These are phyloP conservation scores for Pyrenophora graminea DNA, from an alignment of 2,329 filamentous ascomycete species.

Conservation along the genomic window DNA sequence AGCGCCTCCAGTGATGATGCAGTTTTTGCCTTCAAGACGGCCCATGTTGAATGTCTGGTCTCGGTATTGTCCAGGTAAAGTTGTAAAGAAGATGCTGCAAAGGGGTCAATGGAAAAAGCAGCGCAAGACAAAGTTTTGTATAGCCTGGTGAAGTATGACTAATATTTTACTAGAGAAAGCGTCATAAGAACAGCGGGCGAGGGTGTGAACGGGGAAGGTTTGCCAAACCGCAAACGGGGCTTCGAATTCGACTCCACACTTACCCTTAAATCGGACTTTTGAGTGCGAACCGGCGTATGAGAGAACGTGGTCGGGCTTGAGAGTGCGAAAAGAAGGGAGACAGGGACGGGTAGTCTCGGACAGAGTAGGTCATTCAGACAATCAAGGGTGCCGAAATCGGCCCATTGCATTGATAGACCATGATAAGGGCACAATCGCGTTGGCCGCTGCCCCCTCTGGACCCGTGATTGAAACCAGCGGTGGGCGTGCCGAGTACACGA, in stretches of 20 bases:
- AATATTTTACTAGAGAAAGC: conserved; percentile 29
- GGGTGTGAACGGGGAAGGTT: conserved; percentile 19
- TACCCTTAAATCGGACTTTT: conserved; percentile 10
- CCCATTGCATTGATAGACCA: conserved; percentile 30
- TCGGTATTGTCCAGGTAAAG: conserved; percentile 5
- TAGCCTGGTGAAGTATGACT: conserved; percentile 33
- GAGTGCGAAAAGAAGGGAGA: conserved; percentile 6
- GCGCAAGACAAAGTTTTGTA: conserved; percentile 28
- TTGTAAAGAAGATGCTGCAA: conserved; percentile 8
- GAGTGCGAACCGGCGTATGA: conserved; percentile 7
- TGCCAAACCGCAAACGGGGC: conserved; percentile 12
- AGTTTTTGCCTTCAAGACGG: conserved; percentile 68
- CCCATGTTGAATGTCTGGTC: conserved; percentile 44
- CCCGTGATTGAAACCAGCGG: conserved; percentile 12
- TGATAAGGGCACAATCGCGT: conserved; percentile 34
- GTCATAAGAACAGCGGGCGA: conserved; percentile 20
- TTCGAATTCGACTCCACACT: conserved; percentile 8
- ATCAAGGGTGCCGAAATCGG: conserved; percentile 37
- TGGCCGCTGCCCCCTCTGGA: conserved; percentile 15
- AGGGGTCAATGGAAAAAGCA: conserved; percentile 14
- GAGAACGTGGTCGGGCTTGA: neutral
- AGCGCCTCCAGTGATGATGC: conserved; percentile 80
- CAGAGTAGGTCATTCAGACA: conserved; percentile 8
- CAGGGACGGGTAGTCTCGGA: conserved; percentile 21
- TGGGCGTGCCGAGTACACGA: conserved; percentile 16